phyloP scores from a whole-genome alignment of 352 stramenopile species.

The Aphanomyces cochlioides region DNA sequence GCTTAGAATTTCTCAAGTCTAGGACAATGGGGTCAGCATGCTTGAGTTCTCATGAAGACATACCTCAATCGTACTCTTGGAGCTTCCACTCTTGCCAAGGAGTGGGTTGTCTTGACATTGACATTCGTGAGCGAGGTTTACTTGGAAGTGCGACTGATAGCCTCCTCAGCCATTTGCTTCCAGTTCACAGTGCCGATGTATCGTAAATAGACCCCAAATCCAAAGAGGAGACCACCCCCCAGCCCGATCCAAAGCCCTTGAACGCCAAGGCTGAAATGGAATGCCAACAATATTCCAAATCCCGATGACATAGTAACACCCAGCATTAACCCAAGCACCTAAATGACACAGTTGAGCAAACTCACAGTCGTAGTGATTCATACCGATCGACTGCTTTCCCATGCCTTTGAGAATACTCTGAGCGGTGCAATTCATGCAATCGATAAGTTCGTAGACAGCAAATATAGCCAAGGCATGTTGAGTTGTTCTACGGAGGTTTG shows the following conservation, averaged over 20 bases:
- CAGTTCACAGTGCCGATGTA: no score
- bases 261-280: conserved; percentile 45
- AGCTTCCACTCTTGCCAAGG: no score
- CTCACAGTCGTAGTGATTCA: conserved; percentile 45
- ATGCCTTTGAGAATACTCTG: conserved; percentile 66
- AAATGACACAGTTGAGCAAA: conserved; percentile 39
- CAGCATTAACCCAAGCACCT: conserved; percentile 41
- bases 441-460: conserved; percentile 45
- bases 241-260: conserved; percentile 46
- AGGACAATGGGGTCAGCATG: no score
- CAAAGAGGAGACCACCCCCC: no score
- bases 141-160: no score
- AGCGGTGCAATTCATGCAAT: conserved; percentile 46
- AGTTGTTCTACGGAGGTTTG: conserved; percentile 2
- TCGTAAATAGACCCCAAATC: no score
- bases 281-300: conserved; percentile 55
- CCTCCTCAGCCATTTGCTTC: no score
- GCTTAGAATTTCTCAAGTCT: no score
- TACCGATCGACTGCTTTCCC: conserved; percentile 55
- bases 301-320: conserved; percentile 73
- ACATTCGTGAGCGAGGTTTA: neutral
- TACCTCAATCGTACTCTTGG: no score
- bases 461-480: conserved; percentile 35
- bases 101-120: no score
- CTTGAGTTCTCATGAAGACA: no score